These are phyloP conservation scores for Chenopodium berlandieri DNA, from an alignment of 148 eudicot genomes.

Conservation along the genomic window DNA sequence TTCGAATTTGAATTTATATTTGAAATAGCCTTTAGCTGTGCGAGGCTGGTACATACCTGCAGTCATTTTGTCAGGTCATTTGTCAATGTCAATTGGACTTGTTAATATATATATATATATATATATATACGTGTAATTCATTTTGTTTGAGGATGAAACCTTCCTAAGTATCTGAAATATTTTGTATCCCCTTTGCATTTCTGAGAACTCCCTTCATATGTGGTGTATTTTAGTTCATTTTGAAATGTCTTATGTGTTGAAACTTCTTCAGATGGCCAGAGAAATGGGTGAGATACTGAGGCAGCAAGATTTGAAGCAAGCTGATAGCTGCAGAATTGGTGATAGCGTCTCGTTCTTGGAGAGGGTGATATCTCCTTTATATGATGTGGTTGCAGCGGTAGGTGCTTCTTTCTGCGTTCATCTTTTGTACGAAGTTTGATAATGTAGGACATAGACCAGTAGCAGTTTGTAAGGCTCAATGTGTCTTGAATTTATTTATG, in stretches of 20 bases:
- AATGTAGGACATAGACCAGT: background rate
- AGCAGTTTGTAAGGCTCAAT: background rate
- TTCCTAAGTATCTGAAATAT: background rate
- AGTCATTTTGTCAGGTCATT: background rate
- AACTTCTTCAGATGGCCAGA: constrained; percentile 68
- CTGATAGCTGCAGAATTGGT: constrained; percentile 78
- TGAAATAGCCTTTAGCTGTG: background rate
- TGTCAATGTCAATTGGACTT: background rate
- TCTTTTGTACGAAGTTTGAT: background rate
- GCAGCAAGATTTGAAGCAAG: constrained; percentile 76
- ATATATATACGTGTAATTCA: background rate
- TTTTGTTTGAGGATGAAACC: background rate
- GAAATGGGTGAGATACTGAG: constrained; percentile 81
- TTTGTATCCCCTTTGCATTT: background rate
- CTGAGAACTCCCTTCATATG: background rate
- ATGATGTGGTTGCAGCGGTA: constrained; percentile 88
- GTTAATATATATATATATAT: no score
- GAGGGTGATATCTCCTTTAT: constrained; percentile 72
- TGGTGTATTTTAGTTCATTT: background rate
- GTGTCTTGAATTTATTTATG: background rate
- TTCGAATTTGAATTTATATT: background rate
- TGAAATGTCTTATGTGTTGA: background rate
- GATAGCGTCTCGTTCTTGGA: constrained; percentile 75
- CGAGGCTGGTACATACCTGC: background rate
- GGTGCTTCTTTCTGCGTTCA: constrained; percentile 18